Evolutionary conservation across 345 rosid species (phyloP), one percentile per base, ranked within the genome.

Genomic region (Eucalyptus microcorys): DNA sequence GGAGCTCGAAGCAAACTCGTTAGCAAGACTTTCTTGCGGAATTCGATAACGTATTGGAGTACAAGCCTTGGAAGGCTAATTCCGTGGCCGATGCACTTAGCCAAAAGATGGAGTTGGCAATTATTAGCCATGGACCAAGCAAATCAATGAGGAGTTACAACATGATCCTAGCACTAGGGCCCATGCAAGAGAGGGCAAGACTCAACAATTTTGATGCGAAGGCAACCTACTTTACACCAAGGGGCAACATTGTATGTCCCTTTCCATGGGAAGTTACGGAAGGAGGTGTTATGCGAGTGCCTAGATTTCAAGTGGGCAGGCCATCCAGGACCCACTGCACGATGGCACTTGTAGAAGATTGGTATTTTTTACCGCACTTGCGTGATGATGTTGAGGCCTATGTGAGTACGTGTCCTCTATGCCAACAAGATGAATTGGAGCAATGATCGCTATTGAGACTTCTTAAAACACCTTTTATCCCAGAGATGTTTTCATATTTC

Each of bases 1-100:
- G 1, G 1, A 55, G 30, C 61, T 55, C 0, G 6, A 55, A 55
- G 61, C 30, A 8, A 55, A 24, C 61, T 55, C 1, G 5, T 55
- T 55, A 24, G 13, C 6, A 55, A 55, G 61, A 55, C 30, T 55
- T 55, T 24, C 30, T 55, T 22, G 13, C 3, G 5, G 2, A 52
- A 52, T 52, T 52, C 4, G 5, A 52, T 0, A 22, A 4, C 0
- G 13, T 55, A 24, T 24, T 55, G 61, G 30, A 55, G 61, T 2
- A 24, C 13, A 55, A 55, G 3, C 61, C 61, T 55, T 2, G 3
- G 61, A 55, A 2, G 61, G 61, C 61, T 26, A 55, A 55, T 10
- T 55, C 30, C 1, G 3, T 22, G 61, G 30, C 61, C 8, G 5
- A 9, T 22, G 61, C 61, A 55, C 27, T 52, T 52, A 52, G 57